Evolutionary conservation across 352 stramenopile genomes (phyloP).

Genomic region (Aphanomyces invadans): DNA sequence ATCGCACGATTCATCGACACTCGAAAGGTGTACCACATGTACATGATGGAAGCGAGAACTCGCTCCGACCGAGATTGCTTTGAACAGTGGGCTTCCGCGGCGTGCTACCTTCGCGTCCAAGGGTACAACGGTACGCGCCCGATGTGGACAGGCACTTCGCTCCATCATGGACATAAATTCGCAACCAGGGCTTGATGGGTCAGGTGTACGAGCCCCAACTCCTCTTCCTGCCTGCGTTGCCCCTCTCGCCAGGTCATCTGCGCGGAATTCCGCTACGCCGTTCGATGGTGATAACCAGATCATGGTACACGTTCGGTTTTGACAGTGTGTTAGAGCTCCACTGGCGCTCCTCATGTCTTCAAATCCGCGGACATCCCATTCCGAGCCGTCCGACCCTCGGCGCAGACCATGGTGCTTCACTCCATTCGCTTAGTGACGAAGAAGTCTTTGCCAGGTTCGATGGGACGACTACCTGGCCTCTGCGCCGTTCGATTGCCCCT

Average conservation of each 20-base stretch:
- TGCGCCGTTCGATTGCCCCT: no score
- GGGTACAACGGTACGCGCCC: background rate
- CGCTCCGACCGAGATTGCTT: background rate
- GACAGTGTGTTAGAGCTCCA: background rate
- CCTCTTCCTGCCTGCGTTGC: background rate
- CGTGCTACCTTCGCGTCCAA: background rate
- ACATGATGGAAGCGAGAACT: background rate
- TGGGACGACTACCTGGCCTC: no score
- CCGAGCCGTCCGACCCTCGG: background rate
- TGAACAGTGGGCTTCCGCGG: background rate
- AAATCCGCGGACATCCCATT: background rate
- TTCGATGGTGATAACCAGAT: no score
- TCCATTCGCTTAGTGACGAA: background rate
- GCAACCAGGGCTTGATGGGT: background rate
- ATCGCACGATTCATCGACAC: background rate
- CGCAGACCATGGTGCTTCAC: no score
- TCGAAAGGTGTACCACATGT: background rate
- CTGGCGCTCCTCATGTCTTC: background rate
- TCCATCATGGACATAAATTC: no score
- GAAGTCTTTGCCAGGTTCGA: slow-evolving; percentile 2
- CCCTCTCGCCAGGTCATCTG: background rate
- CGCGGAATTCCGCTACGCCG: no score
- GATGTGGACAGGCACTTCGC: no score
- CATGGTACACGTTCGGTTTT: no score
- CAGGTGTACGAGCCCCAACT: background rate